These are phyloP conservation scores for Candida freyschussii DNA, from an alignment of 1,139 yeast genomes.

Conservation along the genomic window DNA sequence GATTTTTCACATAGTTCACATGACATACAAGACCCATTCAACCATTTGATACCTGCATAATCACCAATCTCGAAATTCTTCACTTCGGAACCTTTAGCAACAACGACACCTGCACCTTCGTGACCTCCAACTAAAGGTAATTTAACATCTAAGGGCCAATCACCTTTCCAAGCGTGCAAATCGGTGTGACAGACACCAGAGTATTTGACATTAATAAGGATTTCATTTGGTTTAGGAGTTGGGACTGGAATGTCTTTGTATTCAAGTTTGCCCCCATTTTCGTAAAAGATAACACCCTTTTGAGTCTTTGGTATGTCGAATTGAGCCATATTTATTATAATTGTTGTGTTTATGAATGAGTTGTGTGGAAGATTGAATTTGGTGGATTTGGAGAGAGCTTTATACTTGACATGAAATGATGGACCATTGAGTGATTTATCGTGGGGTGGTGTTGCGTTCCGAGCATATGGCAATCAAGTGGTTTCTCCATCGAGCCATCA, in stretches of 20 bases:
- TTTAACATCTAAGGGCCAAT: constrained; percentile 65
- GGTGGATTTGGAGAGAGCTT: too few species aligned
- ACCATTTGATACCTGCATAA: constrained; percentile 59
- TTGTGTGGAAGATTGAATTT: too few species aligned
- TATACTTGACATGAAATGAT: too few species aligned
- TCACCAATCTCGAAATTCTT: constrained; percentile 57
- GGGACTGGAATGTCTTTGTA: constrained; percentile 68
- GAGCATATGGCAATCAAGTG: too few species aligned
- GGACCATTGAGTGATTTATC: too few species aligned
- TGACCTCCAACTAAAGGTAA: constrained; percentile 70
- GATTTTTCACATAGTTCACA: constrained; percentile 54
- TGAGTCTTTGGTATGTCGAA: constrained; percentile 52
- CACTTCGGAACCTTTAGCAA: constrained; percentile 51
- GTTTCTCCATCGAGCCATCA: too few species aligned
- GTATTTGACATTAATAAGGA: constrained; percentile 62
- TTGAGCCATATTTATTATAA: too few species aligned
- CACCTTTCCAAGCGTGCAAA: constrained; percentile 77
- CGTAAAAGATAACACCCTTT: constrained; percentile 68
- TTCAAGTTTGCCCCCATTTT: constrained; percentile 56
- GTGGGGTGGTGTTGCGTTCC: too few species aligned
- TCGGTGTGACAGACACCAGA: constrained; percentile 81
- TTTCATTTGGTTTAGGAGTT: constrained; percentile 59
- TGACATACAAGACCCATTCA: constrained; percentile 55
- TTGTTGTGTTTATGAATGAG: too few species aligned
- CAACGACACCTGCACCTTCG: constrained; percentile 65